Conservation (phyloP, 2,329 filamentous ascomycete species). For the Cadophora sp. region DNA sequence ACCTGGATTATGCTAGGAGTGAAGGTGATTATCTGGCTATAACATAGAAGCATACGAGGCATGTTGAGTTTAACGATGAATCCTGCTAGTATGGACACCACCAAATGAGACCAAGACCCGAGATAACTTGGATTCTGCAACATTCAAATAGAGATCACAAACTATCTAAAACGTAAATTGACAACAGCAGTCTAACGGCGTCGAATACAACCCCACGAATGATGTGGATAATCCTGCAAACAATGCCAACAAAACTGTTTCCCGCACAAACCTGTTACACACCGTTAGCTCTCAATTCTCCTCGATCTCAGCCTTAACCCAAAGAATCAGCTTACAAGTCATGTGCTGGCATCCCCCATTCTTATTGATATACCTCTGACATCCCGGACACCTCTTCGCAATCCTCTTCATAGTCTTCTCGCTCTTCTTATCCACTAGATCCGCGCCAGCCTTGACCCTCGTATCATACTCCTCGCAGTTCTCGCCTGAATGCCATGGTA, state of each 20-base stretch:
- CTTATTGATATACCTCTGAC: constrained; percentile 31
- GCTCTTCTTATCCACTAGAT: constrained; percentile 22
- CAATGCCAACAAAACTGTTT: constrained; percentile 31
- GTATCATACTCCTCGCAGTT: constrained; percentile 30
- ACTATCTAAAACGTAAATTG: background rate
- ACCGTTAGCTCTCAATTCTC: background rate
- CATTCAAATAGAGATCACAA: too few relatives aligned
- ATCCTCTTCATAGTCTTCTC: constrained; percentile 30
- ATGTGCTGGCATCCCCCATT: constrained; percentile 33
- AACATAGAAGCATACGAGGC: too few relatives aligned
- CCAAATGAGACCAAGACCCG: too few relatives aligned
- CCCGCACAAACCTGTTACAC: constrained; percentile 26
- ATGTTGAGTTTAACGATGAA: too few relatives aligned
- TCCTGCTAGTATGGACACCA: too few relatives aligned
- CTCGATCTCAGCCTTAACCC: too few relatives aligned
- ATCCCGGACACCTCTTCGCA: constrained; percentile 33
- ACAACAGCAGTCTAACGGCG: background rate
- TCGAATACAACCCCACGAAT: constrained; percentile 26
- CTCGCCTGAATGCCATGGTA: constrained; percentile 27
- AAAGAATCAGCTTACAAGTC: constrained; percentile 28
- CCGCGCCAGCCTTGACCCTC: background rate
- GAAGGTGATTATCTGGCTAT: too few relatives aligned
- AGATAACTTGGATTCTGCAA: too few relatives aligned
- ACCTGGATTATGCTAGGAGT: too few relatives aligned
- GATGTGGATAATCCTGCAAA: constrained; percentile 25